Evolutionary conservation across 192 early-diverging fungal species (phyloP).

Genomic region (Physocladia obscura): DNA sequence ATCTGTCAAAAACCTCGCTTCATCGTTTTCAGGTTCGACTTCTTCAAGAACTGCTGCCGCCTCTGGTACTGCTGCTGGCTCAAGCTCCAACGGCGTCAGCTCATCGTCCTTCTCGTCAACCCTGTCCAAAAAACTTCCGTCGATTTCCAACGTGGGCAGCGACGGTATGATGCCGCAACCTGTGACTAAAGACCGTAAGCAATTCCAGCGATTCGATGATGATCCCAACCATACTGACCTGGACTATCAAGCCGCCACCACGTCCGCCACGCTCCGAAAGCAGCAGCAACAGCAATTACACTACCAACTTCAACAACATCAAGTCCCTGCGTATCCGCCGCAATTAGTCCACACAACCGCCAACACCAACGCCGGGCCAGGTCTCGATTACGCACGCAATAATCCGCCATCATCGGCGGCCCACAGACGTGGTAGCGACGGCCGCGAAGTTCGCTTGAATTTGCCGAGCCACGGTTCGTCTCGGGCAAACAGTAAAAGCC

Average conservation of each 20-base stretch:
- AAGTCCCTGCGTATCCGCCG: neutral
- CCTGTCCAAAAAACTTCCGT: neutral
- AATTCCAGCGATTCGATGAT: constrained; percentile 24
- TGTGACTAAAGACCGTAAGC: neutral
- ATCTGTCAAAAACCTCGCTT: constrained; percentile 7
- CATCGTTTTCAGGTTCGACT: too few species aligned
- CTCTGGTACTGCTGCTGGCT: neutral
- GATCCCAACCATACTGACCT: too few species aligned
- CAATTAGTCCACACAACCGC: neutral
- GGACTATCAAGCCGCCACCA: neutral
- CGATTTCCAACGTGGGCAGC: neutral
- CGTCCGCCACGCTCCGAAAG: neutral
- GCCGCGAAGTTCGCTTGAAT: too few species aligned
- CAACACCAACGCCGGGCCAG: neutral
- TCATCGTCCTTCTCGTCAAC: neutral
- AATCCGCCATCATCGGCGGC: too few species aligned
- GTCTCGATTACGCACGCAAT: too few species aligned
- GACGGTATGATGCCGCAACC: neutral
- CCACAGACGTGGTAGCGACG: too few species aligned
- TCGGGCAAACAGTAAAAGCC: too few species aligned
- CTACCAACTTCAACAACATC: neutral
- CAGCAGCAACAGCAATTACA: neutral
- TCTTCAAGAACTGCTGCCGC: neutral
- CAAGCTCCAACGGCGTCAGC: neutral
- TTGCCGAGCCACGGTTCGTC: neutral